A percentile compares a stretch with the other conserved stretches of the same genome.
These are phyloP conservation scores for Penicillium sp. DNA, from an alignment of 2,329 filamentous ascomycete genomes.

Conservation along the genomic window DNA sequence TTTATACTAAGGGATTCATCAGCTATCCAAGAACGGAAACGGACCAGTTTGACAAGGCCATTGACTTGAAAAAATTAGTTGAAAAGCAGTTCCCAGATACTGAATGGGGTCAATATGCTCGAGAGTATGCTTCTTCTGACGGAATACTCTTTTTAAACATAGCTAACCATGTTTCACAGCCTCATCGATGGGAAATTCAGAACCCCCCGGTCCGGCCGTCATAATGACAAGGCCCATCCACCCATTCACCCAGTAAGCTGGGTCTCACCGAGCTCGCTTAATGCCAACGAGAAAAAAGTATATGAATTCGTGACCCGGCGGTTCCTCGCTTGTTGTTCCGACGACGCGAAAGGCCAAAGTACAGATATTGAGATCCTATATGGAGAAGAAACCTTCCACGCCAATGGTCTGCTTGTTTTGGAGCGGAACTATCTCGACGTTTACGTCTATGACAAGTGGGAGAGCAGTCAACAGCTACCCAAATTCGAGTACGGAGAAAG, in stretches of 20 bases:
- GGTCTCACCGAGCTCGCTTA: constrained; percentile 61
- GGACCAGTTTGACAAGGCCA: constrained; percentile 87
- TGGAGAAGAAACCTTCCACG: constrained; percentile 76
- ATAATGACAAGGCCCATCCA: constrained; percentile 96
- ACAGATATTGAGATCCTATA: constrained; percentile 84
- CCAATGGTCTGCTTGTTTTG: constrained; percentile 79
- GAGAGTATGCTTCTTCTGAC: constrained; percentile 46
- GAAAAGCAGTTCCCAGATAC: constrained; percentile 78
- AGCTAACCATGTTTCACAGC: constrained; percentile 25
- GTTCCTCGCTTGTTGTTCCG: constrained; percentile 92
- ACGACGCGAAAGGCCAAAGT: constrained; percentile 83
- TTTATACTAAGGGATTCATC: constrained; percentile 95
- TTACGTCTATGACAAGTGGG: constrained; percentile 96
- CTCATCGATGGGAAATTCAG: constrained; percentile 75
- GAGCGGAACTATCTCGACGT: constrained; percentile 93
- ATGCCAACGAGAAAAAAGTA: constrained; percentile 68
- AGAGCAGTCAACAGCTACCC: constrained; percentile 78
- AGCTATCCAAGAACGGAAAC: constrained; percentile 98
- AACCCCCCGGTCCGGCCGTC: constrained; percentile 75
- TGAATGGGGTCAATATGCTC: constrained; percentile 79
- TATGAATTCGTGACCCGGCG: constrained; percentile 92
- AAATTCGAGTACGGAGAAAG: constrained; percentile 74
- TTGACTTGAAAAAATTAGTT: constrained; percentile 76
- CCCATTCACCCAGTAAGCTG: constrained; percentile 96
- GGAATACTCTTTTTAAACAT: not conserved